Conservation (phyloP, 495 filamentous ascomycete species). For the Oleoguttula mirabilis region DNA sequence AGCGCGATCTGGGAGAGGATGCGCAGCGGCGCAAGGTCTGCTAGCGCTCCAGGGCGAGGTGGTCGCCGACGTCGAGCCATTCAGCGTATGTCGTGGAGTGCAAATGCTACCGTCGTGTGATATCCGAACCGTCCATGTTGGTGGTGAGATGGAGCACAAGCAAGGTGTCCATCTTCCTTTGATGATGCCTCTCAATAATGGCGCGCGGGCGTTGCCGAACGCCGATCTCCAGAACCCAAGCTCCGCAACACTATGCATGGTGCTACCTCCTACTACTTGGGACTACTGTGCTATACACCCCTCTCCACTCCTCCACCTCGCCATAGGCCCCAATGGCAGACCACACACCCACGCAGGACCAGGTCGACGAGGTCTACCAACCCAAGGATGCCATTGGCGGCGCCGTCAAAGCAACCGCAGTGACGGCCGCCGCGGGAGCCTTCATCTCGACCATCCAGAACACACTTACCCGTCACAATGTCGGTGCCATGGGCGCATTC, state of each 20-base stretch:
- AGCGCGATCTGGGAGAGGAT: slow-evolving; percentile 77
- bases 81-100: not conserved
- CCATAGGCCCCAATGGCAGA: no score
- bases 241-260: no score
- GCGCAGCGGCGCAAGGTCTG: slow-evolving; percentile 70
- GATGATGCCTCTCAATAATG: no score
- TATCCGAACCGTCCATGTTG: no score
- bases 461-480: slow-evolving; percentile 64
- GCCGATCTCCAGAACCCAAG: no score
- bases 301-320: no score
- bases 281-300: no score
- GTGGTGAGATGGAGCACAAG: no score
- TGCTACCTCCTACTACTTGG: no score
- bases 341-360: slow-evolving; percentile 6
- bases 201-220: no score
- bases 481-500: slow-evolving; percentile 65
- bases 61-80: slow-evolving; percentile 72
- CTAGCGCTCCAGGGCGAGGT: slow-evolving; percentile 63
- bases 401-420: slow-evolving; percentile 48
- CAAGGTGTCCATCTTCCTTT: no score
- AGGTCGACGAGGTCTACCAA: slow-evolving; percentile 39
- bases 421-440: slow-evolving; percentile 56
- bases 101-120: not conserved
- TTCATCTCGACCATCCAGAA: slow-evolving; percentile 71
- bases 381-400: slow-evolving; percentile 65